phyloP scores from a whole-genome alignment of 495 filamentous ascomycete genomes.

The Apiosordaria backusii region DNA sequence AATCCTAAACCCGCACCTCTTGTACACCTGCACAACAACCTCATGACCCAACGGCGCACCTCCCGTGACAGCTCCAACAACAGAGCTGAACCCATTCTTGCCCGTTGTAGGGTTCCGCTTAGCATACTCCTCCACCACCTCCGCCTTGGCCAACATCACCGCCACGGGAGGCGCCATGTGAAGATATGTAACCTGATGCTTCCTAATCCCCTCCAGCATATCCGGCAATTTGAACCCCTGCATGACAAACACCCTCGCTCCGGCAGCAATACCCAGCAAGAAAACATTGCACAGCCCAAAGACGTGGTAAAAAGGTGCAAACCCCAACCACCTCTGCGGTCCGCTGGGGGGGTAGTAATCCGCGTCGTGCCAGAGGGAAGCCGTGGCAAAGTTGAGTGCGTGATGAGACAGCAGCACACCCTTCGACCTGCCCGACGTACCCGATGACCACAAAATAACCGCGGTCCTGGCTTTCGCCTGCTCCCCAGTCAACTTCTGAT shows the following conservation, averaged over 20 bases:
- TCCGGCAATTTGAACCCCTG: constrained; percentile 53
- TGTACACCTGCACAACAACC: constrained; percentile 59
- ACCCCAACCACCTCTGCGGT: constrained; percentile 54
- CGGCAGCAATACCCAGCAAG: constrained; percentile 55
- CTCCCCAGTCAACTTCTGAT: constrained; percentile 9
- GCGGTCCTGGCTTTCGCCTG: constrained; percentile 20
- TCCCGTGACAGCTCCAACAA: constrained; percentile 39
- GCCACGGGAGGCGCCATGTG: constrained; percentile 68
- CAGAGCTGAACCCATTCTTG: constrained; percentile 20
- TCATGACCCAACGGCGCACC: constrained; percentile 65
- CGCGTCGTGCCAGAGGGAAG: constrained; percentile 37
- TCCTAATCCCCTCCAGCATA: constrained; percentile 52
- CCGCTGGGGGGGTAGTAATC: constrained; percentile 32
- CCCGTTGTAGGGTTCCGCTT: constrained; percentile 41
- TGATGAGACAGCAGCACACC: constrained; percentile 73
- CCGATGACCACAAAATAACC: constrained; percentile 78
- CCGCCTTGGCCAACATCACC: constrained; percentile 62
- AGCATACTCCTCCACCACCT: constrained; percentile 58
- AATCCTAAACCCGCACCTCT: constrained; percentile 62
- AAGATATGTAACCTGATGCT: constrained; percentile 55
- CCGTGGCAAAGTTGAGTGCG: constrained; percentile 29
- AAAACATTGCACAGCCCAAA: constrained; percentile 42
- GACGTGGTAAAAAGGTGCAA: constrained; percentile 37
- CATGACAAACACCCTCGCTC: constrained; percentile 58
- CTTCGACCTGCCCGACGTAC: constrained; percentile 79